Percentiles rank a stretch among this genome's conserved stretches.
Evolutionary conservation across 2,329 filamentous ascomycete genomes (phyloP).

Genomic region (Verticillium zaregamsianum): DNA sequence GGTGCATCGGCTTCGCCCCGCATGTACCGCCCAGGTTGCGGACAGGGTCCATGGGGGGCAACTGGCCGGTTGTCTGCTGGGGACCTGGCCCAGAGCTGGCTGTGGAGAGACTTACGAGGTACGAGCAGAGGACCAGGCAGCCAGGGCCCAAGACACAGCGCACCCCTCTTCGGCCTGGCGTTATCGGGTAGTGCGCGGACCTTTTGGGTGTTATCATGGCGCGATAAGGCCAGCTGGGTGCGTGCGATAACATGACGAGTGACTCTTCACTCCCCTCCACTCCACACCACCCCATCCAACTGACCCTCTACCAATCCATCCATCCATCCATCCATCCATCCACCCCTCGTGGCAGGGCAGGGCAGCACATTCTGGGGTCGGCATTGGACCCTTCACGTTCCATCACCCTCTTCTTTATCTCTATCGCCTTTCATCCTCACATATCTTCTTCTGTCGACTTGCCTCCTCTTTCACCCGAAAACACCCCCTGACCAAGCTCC

Average conservation of each 20-base stretch:
- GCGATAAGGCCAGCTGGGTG: slow-evolving; percentile 10
- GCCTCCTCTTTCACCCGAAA: background rate
- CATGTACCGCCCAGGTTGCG: background rate
- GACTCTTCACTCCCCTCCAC: background rate
- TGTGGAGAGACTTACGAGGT: background rate
- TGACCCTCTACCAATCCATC: background rate
- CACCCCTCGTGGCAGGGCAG: background rate
- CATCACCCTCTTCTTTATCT: background rate
- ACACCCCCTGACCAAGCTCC: background rate
- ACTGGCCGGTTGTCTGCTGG: background rate
- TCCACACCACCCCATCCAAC: background rate
- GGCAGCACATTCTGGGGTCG: background rate
- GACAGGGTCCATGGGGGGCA: background rate
- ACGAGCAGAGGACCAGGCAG: background rate
- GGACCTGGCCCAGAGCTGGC: background rate
- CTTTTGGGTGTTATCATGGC: slow-evolving; percentile 12
- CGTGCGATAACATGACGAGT: background rate
- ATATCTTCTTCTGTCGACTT: background rate
- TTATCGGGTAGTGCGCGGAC: slow-evolving; percentile 7
- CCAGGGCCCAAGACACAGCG: background rate
- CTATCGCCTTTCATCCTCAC: background rate
- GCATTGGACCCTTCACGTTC: background rate
- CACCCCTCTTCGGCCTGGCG: background rate
- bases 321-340: background rate
- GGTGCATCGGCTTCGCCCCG: slow-evolving; percentile 8